Conservation (phyloP, 2,329 filamentous ascomycete species). For the Fusarium sulawesiense region DNA sequence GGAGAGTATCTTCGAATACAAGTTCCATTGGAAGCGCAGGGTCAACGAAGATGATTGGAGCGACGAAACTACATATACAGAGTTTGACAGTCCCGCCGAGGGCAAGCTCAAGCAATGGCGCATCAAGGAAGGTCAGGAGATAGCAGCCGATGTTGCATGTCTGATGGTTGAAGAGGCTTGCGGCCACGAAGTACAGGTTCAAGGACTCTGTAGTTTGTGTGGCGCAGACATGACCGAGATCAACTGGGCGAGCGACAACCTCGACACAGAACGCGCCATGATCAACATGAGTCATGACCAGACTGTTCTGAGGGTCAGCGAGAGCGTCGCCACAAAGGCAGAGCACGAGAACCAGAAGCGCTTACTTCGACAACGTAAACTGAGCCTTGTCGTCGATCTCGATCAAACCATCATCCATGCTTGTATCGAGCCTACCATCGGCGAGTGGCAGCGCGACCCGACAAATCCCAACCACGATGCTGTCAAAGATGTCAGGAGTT, state of each 20-base stretch:
- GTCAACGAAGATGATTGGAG: slow-evolving; percentile 73
- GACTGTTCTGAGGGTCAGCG: slow-evolving; percentile 85
- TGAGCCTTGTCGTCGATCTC: slow-evolving; percentile 94
- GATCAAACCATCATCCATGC: slow-evolving; percentile 99
- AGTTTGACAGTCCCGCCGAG: slow-evolving; percentile 86
- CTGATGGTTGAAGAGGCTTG: slow-evolving; percentile 91
- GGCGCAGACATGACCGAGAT: slow-evolving; percentile 96
- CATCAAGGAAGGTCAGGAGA: slow-evolving; percentile 73
- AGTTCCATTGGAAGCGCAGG: slow-evolving; percentile 82
- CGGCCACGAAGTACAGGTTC: slow-evolving; percentile 89
- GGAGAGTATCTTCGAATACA: slow-evolving; percentile 86
- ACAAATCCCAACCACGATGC: slow-evolving; percentile 91
- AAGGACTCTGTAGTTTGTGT: slow-evolving; percentile 89
- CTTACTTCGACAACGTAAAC: slow-evolving; percentile 81
- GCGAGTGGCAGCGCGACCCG: slow-evolving; percentile 92
- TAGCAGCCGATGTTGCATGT: slow-evolving; percentile 67
- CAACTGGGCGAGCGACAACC: slow-evolving; percentile 82
- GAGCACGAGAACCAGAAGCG: slow-evolving; percentile 89
- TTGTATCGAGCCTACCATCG: slow-evolving; percentile 94
- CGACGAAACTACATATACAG: slow-evolving; percentile 76
- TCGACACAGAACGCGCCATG: slow-evolving; percentile 85
- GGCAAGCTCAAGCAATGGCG: slow-evolving; percentile 83
- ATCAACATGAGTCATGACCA: slow-evolving; percentile 97
- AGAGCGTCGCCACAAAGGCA: slow-evolving; percentile 80
- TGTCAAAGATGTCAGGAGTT: slow-evolving; percentile 87